Evolutionary conservation across 2,329 filamentous ascomycete species (phyloP).

Genomic region (Phaeosphaeriaceae sp.): DNA sequence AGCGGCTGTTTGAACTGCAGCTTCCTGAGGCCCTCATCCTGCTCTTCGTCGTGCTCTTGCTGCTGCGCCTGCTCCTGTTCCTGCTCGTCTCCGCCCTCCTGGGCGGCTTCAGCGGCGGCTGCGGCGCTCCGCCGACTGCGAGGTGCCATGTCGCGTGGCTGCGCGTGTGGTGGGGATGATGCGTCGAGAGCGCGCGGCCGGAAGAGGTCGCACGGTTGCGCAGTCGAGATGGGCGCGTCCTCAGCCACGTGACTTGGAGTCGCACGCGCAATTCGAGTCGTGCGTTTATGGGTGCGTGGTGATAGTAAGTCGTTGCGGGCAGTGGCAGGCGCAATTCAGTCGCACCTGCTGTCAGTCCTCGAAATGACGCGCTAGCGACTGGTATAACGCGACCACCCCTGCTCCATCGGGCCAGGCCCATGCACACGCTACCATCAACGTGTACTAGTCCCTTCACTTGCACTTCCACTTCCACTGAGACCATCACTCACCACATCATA

Average conservation of each 20-base stretch:
- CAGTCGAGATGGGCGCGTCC: not conserved
- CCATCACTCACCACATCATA: not conserved
- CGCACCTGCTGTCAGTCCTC: not conserved
- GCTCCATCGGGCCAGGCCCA: slow-evolving; percentile 18
- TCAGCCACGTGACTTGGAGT: not conserved
- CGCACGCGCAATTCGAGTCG: not conserved
- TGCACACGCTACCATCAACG: slow-evolving; percentile 4
- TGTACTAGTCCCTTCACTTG: not conserved
- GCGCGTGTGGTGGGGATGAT: slow-evolving; percentile 27
- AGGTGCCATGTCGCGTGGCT: slow-evolving; percentile 47
- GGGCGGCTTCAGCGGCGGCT: slow-evolving; percentile 40
- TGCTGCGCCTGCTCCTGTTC: slow-evolving; percentile 53
- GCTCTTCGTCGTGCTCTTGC: slow-evolving; percentile 41
- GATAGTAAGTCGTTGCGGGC: not conserved
- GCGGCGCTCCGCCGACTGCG: slow-evolving; percentile 49
- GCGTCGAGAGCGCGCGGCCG: slow-evolving; percentile 2
- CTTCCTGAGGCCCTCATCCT: slow-evolving; percentile 21
- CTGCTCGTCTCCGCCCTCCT: slow-evolving; percentile 28
- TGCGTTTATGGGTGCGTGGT: not conserved
- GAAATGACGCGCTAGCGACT: not conserved
- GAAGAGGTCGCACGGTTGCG: not conserved
- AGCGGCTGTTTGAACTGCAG: slow-evolving; percentile 86
- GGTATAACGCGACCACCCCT: slow-evolving; percentile 21
- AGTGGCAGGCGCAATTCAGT: not conserved
- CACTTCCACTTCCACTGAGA: not conserved